phyloP scores from a whole-genome alignment of 2,329 filamentous ascomycete genomes.

The Beauveria brongniartii region DNA sequence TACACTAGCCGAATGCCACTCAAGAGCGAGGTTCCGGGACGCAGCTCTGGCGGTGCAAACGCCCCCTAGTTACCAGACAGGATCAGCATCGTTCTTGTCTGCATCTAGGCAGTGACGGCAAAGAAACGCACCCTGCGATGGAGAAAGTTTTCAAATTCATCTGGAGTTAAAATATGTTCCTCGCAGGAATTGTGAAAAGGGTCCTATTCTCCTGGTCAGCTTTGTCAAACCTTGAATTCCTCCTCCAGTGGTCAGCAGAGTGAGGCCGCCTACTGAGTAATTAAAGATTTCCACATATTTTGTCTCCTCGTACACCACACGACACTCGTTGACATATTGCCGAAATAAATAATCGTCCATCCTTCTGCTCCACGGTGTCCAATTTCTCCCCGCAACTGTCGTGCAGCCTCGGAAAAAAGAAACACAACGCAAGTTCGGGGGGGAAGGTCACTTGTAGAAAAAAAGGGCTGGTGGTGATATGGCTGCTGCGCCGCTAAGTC shows the following conservation, averaged over 20 bases:
- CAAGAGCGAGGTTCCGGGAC: conserved; percentile 34
- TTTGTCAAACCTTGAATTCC: not conserved
- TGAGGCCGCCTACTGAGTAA: conserved; percentile 40
- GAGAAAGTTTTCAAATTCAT: conserved; percentile 53
- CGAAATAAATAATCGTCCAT: conserved; percentile 54
- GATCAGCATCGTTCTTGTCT: not conserved
- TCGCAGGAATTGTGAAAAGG: conserved; percentile 40
- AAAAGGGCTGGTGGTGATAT: not conserved
- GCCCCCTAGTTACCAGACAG: conserved; percentile 34
- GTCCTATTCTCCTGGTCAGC: conserved; percentile 26
- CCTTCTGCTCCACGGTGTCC: not conserved
- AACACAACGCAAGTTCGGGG: not conserved
- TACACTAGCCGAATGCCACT: conserved; percentile 49
- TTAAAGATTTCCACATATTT: conserved; percentile 52
- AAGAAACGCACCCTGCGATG: conserved; percentile 35
- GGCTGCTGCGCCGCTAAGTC: not conserved
- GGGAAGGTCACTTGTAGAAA: not conserved
- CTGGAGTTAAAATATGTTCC: conserved; percentile 41
- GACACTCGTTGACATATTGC: conserved; percentile 38
- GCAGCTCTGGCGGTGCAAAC: conserved; percentile 38
- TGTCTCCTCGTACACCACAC: conserved; percentile 41
- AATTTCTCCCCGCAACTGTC: not conserved
- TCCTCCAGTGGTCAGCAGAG: not conserved
- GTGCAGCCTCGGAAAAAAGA: not conserved
- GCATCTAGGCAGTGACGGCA: not conserved